Conservation (phyloP, 2,329 filamentous ascomycete genomes). For the Diaporthe capsici region DNA sequence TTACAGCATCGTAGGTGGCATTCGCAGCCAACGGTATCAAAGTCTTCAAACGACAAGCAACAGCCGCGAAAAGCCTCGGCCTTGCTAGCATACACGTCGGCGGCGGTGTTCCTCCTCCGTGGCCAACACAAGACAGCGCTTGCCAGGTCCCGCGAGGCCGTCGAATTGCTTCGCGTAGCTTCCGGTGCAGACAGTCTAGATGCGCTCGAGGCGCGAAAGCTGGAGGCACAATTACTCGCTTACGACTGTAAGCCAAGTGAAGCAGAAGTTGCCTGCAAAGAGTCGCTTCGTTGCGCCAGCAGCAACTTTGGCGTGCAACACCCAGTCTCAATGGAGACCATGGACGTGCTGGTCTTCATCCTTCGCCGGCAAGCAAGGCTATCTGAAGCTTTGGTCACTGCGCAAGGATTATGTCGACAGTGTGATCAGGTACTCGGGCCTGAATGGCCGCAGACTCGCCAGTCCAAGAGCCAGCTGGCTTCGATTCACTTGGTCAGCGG, state of each 20-base stretch:
- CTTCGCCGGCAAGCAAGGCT: neutral
- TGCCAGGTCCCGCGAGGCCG: neutral
- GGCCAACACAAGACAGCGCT: neutral
- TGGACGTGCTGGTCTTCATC: neutral
- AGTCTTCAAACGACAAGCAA: neutral
- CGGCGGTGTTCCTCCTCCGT: neutral
- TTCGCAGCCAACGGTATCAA: neutral
- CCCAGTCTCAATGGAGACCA: neutral
- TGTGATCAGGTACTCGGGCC: neutral
- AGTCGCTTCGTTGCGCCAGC: neutral
- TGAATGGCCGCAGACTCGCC: neutral
- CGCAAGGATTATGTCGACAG: neutral
- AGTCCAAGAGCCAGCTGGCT: neutral
- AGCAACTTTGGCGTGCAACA: neutral
- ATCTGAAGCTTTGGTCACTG: neutral
- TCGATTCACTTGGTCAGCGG: neutral
- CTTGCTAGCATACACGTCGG: neutral
- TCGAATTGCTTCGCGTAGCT: neutral
- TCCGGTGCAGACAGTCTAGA: neutral
- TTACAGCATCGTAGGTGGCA: too few relatives aligned
- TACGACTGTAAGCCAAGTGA: neutral
- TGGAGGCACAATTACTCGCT: neutral
- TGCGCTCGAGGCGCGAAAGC: neutral
- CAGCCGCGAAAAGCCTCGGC: neutral
- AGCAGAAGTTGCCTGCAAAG: neutral